Evolutionary conservation across 148 eudicot species (phyloP).

Genomic region (Diospyros lotus): DNA sequence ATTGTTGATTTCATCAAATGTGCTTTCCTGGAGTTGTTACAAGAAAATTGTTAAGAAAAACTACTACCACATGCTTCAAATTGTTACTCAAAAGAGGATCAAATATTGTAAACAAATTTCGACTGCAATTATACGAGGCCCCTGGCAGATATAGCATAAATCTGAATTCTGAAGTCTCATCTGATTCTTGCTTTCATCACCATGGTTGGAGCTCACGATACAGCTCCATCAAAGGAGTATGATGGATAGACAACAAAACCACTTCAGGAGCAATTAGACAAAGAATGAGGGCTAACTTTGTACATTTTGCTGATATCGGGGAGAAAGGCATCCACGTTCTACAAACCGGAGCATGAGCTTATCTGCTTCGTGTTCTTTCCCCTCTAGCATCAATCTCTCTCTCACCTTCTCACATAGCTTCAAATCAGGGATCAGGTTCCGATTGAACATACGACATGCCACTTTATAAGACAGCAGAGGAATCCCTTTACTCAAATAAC

Average conservation of each 20-base stretch:
- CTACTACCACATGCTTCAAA: too few relatives aligned
- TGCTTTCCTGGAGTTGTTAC: too few relatives aligned
- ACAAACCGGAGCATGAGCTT: constrained; percentile 34
- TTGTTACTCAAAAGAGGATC: too few relatives aligned
- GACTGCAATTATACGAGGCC: too few relatives aligned
- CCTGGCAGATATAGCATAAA: background rate
- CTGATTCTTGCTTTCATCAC: background rate
- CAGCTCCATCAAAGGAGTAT: background rate
- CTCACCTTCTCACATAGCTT: constrained; percentile 31
- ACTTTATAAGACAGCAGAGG: constrained; percentile 34
- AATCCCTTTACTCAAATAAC: constrained; percentile 26
- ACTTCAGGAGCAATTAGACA: background rate
- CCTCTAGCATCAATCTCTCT: constrained; percentile 28
- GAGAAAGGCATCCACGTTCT: constrained; percentile 27
- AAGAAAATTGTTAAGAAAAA: too few relatives aligned
- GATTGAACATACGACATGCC: constrained; percentile 30
- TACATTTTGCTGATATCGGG: constrained; percentile 6
- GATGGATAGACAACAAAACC: background rate
- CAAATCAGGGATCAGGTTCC: constrained; percentile 29
- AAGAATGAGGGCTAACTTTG: background rate
- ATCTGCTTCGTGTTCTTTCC: constrained; percentile 32
- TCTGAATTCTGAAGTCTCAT: background rate
- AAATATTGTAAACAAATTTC: too few relatives aligned
- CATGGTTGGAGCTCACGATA: background rate
- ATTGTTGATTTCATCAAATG: too few relatives aligned